phyloP scores from a whole-genome alignment of 164 flowering plant species.

The Berberis thunbergii region DNA sequence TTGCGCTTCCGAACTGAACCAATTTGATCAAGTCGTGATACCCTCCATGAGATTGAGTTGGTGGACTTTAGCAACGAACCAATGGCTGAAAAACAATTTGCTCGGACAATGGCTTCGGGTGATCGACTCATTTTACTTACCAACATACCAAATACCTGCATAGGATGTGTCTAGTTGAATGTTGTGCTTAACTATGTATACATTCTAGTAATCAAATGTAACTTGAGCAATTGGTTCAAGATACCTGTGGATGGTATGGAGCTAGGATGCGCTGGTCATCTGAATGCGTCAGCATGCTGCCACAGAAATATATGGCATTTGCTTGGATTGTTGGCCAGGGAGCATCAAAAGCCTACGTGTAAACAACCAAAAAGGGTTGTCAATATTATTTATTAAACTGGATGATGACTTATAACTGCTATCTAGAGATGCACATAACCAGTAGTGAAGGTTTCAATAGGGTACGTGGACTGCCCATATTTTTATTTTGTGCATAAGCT shows the following conservation, averaged over 20 bases:
- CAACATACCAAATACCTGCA: slow-evolving; percentile 79
- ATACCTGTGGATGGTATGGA: slow-evolving; percentile 62
- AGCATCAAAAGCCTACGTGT: slow-evolving; percentile 82
- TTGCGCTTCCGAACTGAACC: slow-evolving; percentile 30
- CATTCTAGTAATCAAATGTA: no score
- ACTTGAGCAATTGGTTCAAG: neutral
- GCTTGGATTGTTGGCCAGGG: slow-evolving; percentile 94
- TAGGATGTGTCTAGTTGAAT: neutral
- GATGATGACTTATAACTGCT: no score
- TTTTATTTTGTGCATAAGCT: no score
- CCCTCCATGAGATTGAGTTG: slow-evolving; percentile 43
- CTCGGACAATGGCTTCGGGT: slow-evolving; percentile 75
- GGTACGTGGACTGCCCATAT: no score
- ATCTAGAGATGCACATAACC: no score
- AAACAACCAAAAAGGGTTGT: neutral
- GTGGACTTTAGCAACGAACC: slow-evolving; percentile 59
- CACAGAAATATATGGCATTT: slow-evolving; percentile 76
- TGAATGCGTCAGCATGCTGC: slow-evolving; percentile 58
- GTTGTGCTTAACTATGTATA: neutral
- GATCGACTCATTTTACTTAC: slow-evolving; percentile 64
- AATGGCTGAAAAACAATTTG: slow-evolving; percentile 66
- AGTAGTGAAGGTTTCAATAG: no score
- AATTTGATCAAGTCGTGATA: slow-evolving; percentile 34
- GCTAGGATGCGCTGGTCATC: slow-evolving; percentile 67
- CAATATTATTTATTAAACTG: no score